A percentile compares a stretch with the other conserved stretches of the same genome.
phyloP scores from a whole-genome alignment of 371 early-diverging fungal genomes.

The Rhizomucor pusillus region DNA sequence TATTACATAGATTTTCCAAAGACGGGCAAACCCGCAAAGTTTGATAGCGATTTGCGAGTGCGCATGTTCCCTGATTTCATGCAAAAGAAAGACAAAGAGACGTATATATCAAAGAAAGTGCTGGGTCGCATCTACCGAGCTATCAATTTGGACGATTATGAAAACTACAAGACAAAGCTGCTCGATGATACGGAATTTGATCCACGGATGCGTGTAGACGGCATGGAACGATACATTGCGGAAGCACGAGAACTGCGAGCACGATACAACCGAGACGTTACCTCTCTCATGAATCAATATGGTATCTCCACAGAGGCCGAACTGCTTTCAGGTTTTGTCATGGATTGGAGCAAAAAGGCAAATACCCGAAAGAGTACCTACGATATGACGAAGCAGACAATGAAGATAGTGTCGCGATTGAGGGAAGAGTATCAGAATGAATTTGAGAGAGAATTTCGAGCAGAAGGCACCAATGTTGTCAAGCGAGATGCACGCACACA shows the following conservation, averaged over 20 bases:
- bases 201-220: slow-evolving; percentile 43
- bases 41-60: slow-evolving; percentile 44
- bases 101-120: slow-evolving; percentile 59
- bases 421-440: slow-evolving; percentile 34
- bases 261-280: slow-evolving; percentile 53
- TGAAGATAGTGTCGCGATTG: slow-evolving; percentile 37
- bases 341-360: slow-evolving; percentile 35
- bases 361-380: slow-evolving; percentile 35
- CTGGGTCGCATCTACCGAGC: slow-evolving; percentile 64
- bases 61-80: slow-evolving; percentile 77
- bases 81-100: slow-evolving; percentile 60
- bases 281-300: slow-evolving; percentile 65
- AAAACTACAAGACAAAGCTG: slow-evolving; percentile 27
- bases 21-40: slow-evolving; percentile 42
- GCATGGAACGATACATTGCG: slow-evolving; percentile 54
- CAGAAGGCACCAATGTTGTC: not conserved
- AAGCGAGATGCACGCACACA: slow-evolving; percentile 14
- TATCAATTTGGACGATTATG: slow-evolving; percentile 40
- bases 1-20: slow-evolving; percentile 36
- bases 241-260: slow-evolving; percentile 45
- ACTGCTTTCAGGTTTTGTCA: slow-evolving; percentile 41
- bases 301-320: slow-evolving; percentile 58
- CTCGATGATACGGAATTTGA: slow-evolving; percentile 34
- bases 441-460: slow-evolving; percentile 27
- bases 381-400: slow-evolving; percentile 46